Evolutionary conservation across 2,329 filamentous ascomycete species (phyloP).

Genomic region (Fusarium drepaniforme): DNA sequence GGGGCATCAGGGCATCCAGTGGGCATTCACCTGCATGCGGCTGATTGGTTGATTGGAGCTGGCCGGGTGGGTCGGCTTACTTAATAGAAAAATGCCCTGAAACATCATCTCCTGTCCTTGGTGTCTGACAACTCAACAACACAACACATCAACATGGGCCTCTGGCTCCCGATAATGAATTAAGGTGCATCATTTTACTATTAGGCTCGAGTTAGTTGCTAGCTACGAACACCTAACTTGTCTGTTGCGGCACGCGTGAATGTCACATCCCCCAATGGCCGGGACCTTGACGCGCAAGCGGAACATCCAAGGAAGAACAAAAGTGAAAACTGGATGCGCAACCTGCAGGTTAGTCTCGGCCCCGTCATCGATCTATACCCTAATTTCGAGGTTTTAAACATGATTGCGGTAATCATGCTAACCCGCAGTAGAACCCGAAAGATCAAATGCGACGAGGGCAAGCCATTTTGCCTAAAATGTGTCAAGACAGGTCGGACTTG

Average conservation of each 20-base stretch:
- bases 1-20: too few relatives aligned
- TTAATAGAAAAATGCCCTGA: not conserved
- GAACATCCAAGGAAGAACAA: constrained; percentile 32
- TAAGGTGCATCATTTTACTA: constrained; percentile 17
- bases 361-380: constrained; percentile 25
- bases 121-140: not conserved
- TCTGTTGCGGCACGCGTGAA: not conserved
- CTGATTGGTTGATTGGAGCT: not conserved
- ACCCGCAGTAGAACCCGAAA: constrained; percentile 49
- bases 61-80: not conserved
- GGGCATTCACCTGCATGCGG: not conserved
- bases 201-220: constrained; percentile 15
- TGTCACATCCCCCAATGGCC: not conserved
- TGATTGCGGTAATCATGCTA: constrained; percentile 20
- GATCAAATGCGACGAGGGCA: constrained; percentile 54
- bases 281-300: constrained; percentile 44
- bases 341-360: constrained; percentile 54
- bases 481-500: constrained; percentile 55
- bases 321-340: constrained; percentile 57
- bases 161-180: constrained; percentile 1
- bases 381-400: not conserved
- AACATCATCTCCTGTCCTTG: not conserved
- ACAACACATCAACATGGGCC: not conserved
- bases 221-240: not conserved
- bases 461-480: constrained; percentile 51